Percentiles rank a stretch among this genome's conserved stretches.
phyloP scores from a whole-genome alignment of 2,329 filamentous ascomycete species.

The Ophiostoma sp. region DNA sequence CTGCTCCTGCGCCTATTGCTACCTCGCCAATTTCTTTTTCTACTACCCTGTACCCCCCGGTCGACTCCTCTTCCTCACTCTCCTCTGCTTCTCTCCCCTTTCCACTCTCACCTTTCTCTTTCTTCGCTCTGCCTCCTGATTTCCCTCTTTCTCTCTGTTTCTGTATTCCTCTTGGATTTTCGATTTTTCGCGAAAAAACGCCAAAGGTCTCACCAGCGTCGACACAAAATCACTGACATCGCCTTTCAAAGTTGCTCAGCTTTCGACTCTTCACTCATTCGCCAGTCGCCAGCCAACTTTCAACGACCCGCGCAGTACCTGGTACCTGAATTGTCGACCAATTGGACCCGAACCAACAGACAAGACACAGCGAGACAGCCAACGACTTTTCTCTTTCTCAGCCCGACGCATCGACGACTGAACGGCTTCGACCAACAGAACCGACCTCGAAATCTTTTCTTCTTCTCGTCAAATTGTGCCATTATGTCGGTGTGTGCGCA shows the following conservation, averaged over 20 bases:
- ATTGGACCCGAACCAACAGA: not conserved
- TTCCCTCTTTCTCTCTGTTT: slow-evolving; percentile 3
- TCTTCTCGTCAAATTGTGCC: not conserved
- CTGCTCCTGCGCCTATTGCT: slow-evolving; percentile 14
- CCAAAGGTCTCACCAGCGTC: slow-evolving; percentile 16
- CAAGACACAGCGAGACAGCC: not conserved
- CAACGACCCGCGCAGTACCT: not conserved
- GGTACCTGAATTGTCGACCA: not conserved
- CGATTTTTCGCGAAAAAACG: not conserved
- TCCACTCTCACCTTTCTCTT: slow-evolving; percentile 2
- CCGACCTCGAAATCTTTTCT: not conserved
- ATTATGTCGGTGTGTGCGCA: slow-evolving; percentile 11
- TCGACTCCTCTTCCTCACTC: not conserved
- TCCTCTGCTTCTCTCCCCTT: slow-evolving; percentile 2
- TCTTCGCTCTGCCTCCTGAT: slow-evolving; percentile 1
- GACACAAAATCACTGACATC: slow-evolving; percentile 13
- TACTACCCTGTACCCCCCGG: slow-evolving; percentile 17
- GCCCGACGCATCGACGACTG: not conserved
- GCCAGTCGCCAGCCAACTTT: not conserved
- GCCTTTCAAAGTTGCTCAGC: not conserved
- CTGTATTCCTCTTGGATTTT: slow-evolving; percentile 2
- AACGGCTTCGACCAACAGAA: not conserved
- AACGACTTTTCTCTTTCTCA: not conserved
- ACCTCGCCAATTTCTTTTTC: slow-evolving; percentile 22
- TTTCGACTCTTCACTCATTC: not conserved